phyloP scores from a whole-genome alignment of 768 basidiomycete genomes.

The Tricholoma terreum region DNA sequence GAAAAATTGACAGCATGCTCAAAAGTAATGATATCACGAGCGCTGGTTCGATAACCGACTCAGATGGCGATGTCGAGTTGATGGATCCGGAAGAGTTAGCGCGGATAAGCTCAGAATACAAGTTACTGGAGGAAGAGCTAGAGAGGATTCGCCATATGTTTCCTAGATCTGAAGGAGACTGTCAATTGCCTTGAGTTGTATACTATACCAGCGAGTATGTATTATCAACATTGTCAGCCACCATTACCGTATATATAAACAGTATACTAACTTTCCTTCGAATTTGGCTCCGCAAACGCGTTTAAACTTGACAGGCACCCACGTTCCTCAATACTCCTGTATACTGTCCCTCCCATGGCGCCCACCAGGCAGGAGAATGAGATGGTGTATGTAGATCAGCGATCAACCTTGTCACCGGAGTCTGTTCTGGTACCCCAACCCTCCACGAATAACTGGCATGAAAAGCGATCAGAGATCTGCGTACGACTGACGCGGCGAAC shows the following conservation, averaged over 20 bases:
- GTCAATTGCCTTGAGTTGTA: conserved; percentile 12
- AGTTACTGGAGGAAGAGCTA: conserved; percentile 50
- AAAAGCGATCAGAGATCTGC: background rate
- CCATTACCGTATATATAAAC: too few relatives aligned
- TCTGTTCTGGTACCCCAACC: too few relatives aligned
- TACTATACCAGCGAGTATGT: too few relatives aligned
- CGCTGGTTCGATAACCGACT: conserved; percentile 41
- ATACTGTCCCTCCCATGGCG: background rate
- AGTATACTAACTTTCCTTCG: too few relatives aligned
- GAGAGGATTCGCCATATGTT: conserved; percentile 45
- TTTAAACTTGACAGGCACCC: background rate
- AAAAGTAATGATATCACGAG: conserved; percentile 34
- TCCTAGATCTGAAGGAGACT: conserved; percentile 13
- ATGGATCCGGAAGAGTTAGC: conserved; percentile 52
- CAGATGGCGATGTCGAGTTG: conserved; percentile 52
- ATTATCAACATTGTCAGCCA: too few relatives aligned
- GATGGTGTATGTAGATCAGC: background rate
- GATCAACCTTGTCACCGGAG: background rate
- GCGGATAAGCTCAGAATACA: conserved; percentile 42
- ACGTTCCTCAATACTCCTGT: background rate
- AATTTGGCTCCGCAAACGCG: background rate
- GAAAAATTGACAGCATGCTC: conserved; percentile 51
- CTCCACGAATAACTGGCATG: background rate
- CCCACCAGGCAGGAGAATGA: background rate
- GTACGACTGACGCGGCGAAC: background rate